These are phyloP conservation scores for Calonectria multiphialidica DNA, from an alignment of 2,329 filamentous ascomycete species.

Conservation along the genomic window DNA sequence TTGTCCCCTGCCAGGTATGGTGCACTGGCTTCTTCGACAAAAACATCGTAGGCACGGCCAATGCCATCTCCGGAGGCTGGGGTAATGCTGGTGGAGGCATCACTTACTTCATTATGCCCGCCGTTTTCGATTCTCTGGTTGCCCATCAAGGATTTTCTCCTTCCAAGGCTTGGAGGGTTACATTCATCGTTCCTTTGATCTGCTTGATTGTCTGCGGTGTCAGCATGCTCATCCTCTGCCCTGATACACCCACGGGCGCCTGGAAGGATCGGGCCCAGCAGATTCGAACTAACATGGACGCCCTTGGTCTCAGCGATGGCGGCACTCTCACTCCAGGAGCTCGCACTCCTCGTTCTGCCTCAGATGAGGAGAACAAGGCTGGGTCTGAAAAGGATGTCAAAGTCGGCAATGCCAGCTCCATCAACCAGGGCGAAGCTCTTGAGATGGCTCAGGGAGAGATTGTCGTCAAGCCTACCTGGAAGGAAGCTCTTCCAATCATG, in stretches of 20 bases:
- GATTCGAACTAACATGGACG: constrained; percentile 64
- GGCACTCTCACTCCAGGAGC: constrained; percentile 63
- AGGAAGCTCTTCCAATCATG: constrained; percentile 58
- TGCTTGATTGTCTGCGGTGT: constrained; percentile 76
- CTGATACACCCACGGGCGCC: constrained; percentile 85
- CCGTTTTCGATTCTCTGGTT: constrained; percentile 84
- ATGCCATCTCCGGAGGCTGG: constrained; percentile 85
- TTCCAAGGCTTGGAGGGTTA: constrained; percentile 84
- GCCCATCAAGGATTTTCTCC: constrained; percentile 67
- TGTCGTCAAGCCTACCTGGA: constrained; percentile 67
- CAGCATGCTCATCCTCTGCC: constrained; percentile 78
- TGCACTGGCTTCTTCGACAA: constrained; percentile 94
- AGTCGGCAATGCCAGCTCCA: constrained; percentile 57
- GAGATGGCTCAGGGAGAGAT: constrained; percentile 66
- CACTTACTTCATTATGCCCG: constrained; percentile 95
- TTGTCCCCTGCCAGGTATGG: constrained; percentile 93
- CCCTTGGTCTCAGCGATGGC: constrained; percentile 55
- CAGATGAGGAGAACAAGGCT: constrained; percentile 50
- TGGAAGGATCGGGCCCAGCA: constrained; percentile 80
- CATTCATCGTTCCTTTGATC: constrained; percentile 87
- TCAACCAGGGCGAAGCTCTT: constrained; percentile 64
- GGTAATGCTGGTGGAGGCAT: constrained; percentile 92
- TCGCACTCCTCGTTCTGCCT: constrained; percentile 52
- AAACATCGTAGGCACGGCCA: constrained; percentile 90
- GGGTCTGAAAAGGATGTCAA: constrained; percentile 51